Evolutionary conservation across 192 early-diverging fungal species (phyloP), one percentile per base, ranked within the genome.

Genomic region (Borealophlyctis nickersoniae): DNA sequence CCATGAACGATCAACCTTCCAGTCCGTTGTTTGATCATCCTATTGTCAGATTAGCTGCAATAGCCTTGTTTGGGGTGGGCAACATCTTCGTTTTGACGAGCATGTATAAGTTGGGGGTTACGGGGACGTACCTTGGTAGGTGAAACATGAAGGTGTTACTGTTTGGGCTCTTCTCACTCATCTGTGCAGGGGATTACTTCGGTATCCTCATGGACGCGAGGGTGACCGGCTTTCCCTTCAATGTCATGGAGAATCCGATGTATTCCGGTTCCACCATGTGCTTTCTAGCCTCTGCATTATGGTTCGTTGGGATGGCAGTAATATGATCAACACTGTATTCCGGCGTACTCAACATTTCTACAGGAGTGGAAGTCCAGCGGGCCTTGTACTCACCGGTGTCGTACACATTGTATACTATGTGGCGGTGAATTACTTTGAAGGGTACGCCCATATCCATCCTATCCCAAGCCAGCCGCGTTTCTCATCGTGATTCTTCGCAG

Each of bases 191-290:
- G 62, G 92, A 93, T 69, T 96, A 96, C 71, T 96, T 93, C 83
- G 94, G 94, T 50, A 94, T 96, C 53, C 72, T 93, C 57, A 76
- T 70, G 92, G 80, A 88, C 16, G 78, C 84, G 62, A 84, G 88
- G 24, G 89, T 96, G 36, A 93, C 88, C 0, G 87, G 86, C 13
- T 94, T 96, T 70, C 94, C 94, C 3, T 96, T 96, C 81, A 96
- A 90, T 68, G 86, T 92, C 23, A 78, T 88, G 29, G 89, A 92
- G 7, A 91, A 96, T 77, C 94, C 94, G n/a, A 96, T 96, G 94
- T 96, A 96, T 68, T 83, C 83, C 54, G 94, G 94, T 30, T 92
- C 92, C 4, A 92, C 91, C 9, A 72, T 94, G 74, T 87, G 83
- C 52, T 96, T 96, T 73, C 58, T 94, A 14, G 89, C 86, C 45